Percentiles rank a stretch among this genome's conserved stretches.
phyloP scores from a whole-genome alignment of 306 rosid genomes.

The Trichosanthes cucumerina region DNA sequence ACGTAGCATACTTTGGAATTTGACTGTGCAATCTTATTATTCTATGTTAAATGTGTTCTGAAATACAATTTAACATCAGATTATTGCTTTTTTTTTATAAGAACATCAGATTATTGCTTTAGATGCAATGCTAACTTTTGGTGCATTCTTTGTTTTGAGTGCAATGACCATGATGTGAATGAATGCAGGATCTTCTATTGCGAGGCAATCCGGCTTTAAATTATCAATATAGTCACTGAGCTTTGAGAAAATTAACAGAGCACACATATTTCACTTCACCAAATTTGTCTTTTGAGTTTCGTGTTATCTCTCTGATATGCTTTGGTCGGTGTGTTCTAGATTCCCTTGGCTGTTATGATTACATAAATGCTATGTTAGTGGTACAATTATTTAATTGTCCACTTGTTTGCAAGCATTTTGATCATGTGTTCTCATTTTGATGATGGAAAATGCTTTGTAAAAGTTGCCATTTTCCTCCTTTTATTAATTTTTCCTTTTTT shows the following conservation, averaged over 20 bases:
- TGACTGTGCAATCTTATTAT: background rate
- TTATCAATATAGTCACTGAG: background rate
- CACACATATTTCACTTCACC: background rate
- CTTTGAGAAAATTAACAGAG: background rate
- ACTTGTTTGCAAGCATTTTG: background rate
- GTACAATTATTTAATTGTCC: background rate
- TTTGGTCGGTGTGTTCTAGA: background rate
- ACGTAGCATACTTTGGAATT: background rate
- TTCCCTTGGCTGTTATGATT: background rate
- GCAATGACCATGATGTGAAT: background rate
- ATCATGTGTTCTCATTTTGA: background rate
- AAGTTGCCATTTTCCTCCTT: background rate
- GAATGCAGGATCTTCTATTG: background rate
- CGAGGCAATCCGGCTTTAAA: background rate
- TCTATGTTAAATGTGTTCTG: background rate
- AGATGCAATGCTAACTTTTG: background rate
- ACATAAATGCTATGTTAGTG: background rate
- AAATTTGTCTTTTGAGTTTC: background rate
- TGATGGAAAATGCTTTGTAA: background rate
- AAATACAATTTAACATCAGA: background rate
- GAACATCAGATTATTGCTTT: background rate
- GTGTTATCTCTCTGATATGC: background rate
- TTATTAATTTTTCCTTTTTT: conserved; percentile 14
- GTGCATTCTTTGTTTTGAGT: background rate
- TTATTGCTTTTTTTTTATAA: background rate